Evolutionary conservation across 129 eudicot genomes (phyloP).

Genomic region (Cynara cardunculus): DNA sequence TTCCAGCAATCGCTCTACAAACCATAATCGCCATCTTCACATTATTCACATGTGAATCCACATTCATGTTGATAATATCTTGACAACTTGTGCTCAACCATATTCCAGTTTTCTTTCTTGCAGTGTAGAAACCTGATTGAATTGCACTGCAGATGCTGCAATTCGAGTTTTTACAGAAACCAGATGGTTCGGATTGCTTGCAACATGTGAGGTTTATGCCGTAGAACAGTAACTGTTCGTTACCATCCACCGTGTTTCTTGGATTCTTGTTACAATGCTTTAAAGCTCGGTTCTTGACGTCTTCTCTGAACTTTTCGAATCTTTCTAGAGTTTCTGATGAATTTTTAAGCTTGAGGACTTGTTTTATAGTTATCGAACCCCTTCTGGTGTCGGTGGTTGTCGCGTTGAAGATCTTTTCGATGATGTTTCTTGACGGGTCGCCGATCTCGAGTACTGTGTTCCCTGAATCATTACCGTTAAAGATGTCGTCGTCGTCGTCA

Average conservation of each 20-base stretch:
- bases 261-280: conserved; percentile 32
- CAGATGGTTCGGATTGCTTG: conserved; percentile 20
- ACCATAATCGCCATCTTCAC: conserved; percentile 35
- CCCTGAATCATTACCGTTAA: background rate
- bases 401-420: conserved; percentile 43
- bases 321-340: conserved; percentile 39
- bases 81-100: conserved; percentile 35
- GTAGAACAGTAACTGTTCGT: conserved; percentile 47
- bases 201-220: conserved; percentile 32
- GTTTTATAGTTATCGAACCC: conserved; percentile 27
- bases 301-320: conserved; percentile 43
- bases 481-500: background rate
- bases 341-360: conserved; percentile 35
- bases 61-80: conserved; percentile 20
- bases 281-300: conserved; percentile 35
- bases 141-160: conserved; percentile 40
- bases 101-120: conserved; percentile 32
- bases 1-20: conserved; percentile 46
- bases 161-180: conserved; percentile 24
- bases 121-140: conserved; percentile 24
- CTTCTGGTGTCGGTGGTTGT: conserved; percentile 20
- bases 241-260: conserved; percentile 53
- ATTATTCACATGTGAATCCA: conserved; percentile 16
- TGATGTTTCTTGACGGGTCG: conserved; percentile 48
- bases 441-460: conserved; percentile 34